These are phyloP conservation scores for Acanthamoeba sp. DNA, from an alignment of 208 protist genomes.

Conservation along the genomic window DNA sequence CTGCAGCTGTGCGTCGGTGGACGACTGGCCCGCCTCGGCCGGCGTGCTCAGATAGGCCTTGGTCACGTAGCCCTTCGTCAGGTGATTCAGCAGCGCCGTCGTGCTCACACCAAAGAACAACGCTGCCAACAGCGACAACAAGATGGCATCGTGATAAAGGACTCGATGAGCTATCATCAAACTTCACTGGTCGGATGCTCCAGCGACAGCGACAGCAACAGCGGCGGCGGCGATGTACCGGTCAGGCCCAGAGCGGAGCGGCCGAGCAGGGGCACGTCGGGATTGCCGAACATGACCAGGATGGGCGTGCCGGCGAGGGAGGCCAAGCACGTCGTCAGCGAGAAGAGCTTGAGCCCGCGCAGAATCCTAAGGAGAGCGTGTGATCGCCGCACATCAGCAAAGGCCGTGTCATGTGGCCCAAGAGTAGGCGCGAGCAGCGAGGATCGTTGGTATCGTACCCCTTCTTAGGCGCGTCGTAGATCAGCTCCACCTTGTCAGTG, in stretches of 20 bases:
- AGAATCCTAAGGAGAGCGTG: too few species aligned
- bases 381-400: too few species aligned
- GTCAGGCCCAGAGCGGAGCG: constrained; percentile 21
- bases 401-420: too few species aligned
- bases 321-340: constrained; percentile 41
- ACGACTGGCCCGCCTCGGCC: background rate
- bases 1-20: background rate
- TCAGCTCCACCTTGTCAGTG: background rate
- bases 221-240: background rate
- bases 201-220: too few species aligned
- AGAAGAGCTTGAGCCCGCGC: constrained; percentile 27
- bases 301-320: constrained; percentile 28
- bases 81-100: constrained; percentile 19
- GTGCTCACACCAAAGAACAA: constrained; percentile 56
- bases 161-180: too few species aligned
- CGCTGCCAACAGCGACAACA: background rate
- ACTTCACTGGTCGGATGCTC: too few species aligned
- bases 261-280: constrained; percentile 11
- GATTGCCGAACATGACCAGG: constrained; percentile 32
- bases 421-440: background rate
- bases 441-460: background rate
- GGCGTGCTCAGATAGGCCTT: constrained; percentile 38
- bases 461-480: constrained; percentile 51
- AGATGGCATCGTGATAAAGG: background rate
- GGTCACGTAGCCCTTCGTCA: constrained; percentile 50